Percentiles rank a stretch among this genome's conserved stretches.
Conservation (phyloP, 345 rosid genomes). For the Hibiscus tridactylites region DNA sequence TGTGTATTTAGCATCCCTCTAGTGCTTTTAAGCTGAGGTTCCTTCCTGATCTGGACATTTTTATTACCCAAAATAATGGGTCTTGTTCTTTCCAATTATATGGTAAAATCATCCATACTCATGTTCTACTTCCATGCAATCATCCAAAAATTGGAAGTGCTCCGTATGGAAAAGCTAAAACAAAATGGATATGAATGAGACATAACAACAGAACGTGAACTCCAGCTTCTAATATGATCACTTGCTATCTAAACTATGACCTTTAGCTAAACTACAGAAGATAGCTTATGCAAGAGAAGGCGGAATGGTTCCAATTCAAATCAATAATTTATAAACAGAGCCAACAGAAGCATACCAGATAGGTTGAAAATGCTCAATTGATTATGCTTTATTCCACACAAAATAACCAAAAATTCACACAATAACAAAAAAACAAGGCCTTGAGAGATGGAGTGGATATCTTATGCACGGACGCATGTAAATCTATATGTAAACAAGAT, state of each 20-base stretch:
- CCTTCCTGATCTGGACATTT: not conserved
- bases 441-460: not conserved
- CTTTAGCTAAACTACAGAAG: not conserved
- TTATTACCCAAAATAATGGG: not conserved
- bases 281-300: not conserved
- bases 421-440: not conserved
- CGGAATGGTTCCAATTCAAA: not conserved
- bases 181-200: not conserved
- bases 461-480: not conserved
- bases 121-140: not conserved
- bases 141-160: not conserved
- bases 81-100: not conserved
- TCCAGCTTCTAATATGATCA: not conserved
- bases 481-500: constrained; percentile 10
- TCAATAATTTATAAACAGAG: not conserved
- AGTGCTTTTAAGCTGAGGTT: not conserved
- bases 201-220: not conserved
- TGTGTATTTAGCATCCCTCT: not conserved
- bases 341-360: not conserved
- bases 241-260: not conserved
- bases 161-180: not conserved
- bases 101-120: not conserved
- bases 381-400: not conserved
- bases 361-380: not conserved
- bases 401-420: not conserved